phyloP scores from a whole-genome alignment of 2,329 filamentous ascomycete species.

The Cladophialophora carrionii region DNA sequence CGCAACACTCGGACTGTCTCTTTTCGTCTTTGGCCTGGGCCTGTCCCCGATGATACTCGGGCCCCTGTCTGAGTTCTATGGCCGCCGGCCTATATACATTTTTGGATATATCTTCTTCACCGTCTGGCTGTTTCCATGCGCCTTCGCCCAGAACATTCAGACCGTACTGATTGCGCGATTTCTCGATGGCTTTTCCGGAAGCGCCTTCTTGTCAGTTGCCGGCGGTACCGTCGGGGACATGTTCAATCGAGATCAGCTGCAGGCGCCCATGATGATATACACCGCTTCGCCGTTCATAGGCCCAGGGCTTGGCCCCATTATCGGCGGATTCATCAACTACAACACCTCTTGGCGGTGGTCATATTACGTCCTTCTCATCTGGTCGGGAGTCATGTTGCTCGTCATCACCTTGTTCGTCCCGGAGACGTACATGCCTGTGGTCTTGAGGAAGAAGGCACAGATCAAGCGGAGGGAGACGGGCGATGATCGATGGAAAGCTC shows the following conservation, averaged over 20 bases:
- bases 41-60: slow-evolving; percentile 66
- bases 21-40: slow-evolving; percentile 78
- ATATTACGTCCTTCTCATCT: slow-evolving; percentile 77
- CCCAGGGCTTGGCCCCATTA: slow-evolving; percentile 40
- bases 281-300: slow-evolving; percentile 68
- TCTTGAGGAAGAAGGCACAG: slow-evolving; percentile 70
- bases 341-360: slow-evolving; percentile 72
- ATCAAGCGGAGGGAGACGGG: slow-evolving; percentile 69
- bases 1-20: slow-evolving; percentile 77
- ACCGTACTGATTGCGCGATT: slow-evolving; percentile 80
- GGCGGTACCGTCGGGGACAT: slow-evolving; percentile 75
- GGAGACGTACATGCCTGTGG: slow-evolving; percentile 76
- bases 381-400: slow-evolving; percentile 63
- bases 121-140: slow-evolving; percentile 79
- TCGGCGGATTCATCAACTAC: slow-evolving; percentile 66
- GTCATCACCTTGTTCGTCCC: slow-evolving; percentile 71
- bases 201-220: slow-evolving; percentile 70
- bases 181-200: slow-evolving; percentile 57
- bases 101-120: slow-evolving; percentile 73
- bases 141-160: slow-evolving; percentile 77
- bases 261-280: slow-evolving; percentile 77
- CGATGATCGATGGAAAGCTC: slow-evolving; percentile 70
- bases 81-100: slow-evolving; percentile 79
- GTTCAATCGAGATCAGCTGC: slow-evolving; percentile 66
- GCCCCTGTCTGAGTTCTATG: slow-evolving; percentile 76